Conservation (phyloP, 2,329 filamentous ascomycete genomes). For the Delphinella strobiligena region DNA sequence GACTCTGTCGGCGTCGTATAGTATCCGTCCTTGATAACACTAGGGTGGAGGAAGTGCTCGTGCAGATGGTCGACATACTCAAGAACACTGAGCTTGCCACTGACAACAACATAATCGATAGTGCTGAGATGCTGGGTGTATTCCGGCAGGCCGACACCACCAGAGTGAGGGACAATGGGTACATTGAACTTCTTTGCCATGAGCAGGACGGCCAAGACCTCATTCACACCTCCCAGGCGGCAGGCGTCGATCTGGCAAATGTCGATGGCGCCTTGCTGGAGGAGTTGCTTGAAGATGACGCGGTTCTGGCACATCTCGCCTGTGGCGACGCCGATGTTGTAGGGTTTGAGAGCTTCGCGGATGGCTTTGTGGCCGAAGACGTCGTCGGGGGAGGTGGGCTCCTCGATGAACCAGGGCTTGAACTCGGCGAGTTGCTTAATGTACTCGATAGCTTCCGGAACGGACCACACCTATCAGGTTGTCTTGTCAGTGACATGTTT, state of each 20-base stretch:
- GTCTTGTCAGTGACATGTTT: background rate
- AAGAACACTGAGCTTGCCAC: constrained; percentile 65
- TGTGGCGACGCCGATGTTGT: constrained; percentile 73
- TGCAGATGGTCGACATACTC: constrained; percentile 92
- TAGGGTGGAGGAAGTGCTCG: constrained; percentile 80
- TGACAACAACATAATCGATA: constrained; percentile 84
- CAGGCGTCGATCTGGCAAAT: constrained; percentile 86
- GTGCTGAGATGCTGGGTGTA: constrained; percentile 89
- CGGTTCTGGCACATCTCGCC: constrained; percentile 96
- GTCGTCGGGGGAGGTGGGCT: constrained; percentile 83
- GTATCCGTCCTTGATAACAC: constrained; percentile 70
- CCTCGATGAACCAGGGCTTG: constrained; percentile 89
- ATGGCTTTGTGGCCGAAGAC: constrained; percentile 80
- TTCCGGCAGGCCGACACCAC: constrained; percentile 81
- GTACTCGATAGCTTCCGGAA: constrained; percentile 77
- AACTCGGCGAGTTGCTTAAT: constrained; percentile 75
- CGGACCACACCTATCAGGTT: constrained; percentile 55
- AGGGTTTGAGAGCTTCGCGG: constrained; percentile 62
- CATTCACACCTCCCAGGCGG: constrained; percentile 80
- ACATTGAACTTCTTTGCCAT: constrained; percentile 70
- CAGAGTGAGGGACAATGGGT: constrained; percentile 79
- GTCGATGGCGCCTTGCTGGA: constrained; percentile 68
- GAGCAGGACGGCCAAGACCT: constrained; percentile 79
- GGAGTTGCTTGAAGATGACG: constrained; percentile 85
- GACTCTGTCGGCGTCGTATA: constrained; percentile 75